Evolutionary conservation across 1,284 basidiomycete genomes (phyloP).

Genomic region (Sutorius eximius): DNA sequence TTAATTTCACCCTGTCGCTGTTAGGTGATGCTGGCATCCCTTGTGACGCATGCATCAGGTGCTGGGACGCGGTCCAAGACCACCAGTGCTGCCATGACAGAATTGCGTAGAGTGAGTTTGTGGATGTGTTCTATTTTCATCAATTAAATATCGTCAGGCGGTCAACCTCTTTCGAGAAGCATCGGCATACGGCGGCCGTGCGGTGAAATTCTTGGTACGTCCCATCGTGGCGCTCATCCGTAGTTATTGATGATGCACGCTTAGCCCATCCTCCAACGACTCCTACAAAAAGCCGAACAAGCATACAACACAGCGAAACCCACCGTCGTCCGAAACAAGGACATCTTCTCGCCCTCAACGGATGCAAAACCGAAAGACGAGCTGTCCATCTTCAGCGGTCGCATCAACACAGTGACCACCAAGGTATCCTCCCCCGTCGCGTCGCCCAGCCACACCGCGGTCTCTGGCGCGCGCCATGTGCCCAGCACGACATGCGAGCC

Average conservation of each 20-base stretch:
- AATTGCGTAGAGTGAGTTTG: slow-evolving; percentile 44
- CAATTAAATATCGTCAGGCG: slow-evolving; percentile 36
- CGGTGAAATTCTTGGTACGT: slow-evolving; percentile 64
- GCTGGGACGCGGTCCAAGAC: slow-evolving; percentile 57
- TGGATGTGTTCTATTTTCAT: background rate
- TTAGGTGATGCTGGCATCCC: slow-evolving; percentile 68
- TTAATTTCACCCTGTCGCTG: background rate
- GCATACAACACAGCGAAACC: slow-evolving; percentile 49
- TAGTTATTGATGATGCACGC: background rate
- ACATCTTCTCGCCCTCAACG: slow-evolving; percentile 57
- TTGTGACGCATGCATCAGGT: slow-evolving; percentile 55
- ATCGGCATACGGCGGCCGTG: slow-evolving; percentile 58
- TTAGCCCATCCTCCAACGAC: slow-evolving; percentile 61
- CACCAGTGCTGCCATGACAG: slow-evolving; percentile 62
- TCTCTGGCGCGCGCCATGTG: background rate
- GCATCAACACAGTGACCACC: slow-evolving; percentile 57
- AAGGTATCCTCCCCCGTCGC: slow-evolving; percentile 33
- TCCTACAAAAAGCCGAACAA: slow-evolving; percentile 60
- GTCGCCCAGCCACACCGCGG: slow-evolving; percentile 15
- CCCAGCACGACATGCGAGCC: background rate
- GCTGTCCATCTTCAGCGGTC: slow-evolving; percentile 70
- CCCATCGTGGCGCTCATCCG: background rate
- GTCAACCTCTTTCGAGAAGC: slow-evolving; percentile 62
- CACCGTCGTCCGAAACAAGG: slow-evolving; percentile 42
- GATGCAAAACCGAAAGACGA: slow-evolving; percentile 52